Evolutionary conservation across 2,329 filamentous ascomycete species (phyloP).

Genomic region (Fusarium setosum): DNA sequence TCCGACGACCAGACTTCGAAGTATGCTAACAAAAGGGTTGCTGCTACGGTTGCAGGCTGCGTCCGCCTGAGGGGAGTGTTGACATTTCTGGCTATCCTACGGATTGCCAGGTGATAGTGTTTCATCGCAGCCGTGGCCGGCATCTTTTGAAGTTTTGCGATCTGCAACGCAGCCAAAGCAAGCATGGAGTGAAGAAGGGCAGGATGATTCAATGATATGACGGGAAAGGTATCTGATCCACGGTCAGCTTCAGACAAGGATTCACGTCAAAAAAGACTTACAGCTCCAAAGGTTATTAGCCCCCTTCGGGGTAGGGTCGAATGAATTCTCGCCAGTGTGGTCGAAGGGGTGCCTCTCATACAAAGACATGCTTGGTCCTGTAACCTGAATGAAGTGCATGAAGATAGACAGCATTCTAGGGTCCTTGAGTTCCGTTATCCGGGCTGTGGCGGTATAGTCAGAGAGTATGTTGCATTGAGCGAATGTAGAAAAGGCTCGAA

Average conservation of each 20-base stretch:
- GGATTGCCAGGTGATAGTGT: conserved; percentile 89
- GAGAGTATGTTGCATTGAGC: conserved; percentile 65
- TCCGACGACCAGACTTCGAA: conserved; percentile 97
- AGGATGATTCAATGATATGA: conserved; percentile 86
- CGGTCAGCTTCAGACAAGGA: conserved; percentile 33
- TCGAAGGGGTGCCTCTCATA: conserved; percentile 87
- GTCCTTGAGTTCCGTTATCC: conserved; percentile 81
- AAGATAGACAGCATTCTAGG: conserved; percentile 85
- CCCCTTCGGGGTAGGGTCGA: conserved; percentile 69
- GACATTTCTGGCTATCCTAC: conserved; percentile 81
- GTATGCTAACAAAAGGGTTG: conserved; percentile 86
- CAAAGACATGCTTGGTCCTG: conserved; percentile 85
- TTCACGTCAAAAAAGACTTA: conserved; percentile 49
- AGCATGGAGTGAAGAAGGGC: conserved; percentile 91
- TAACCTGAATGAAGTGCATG: conserved; percentile 91
- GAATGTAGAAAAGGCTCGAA: conserved; percentile 62
- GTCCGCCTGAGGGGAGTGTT: conserved; percentile 75
- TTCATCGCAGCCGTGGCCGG: conserved; percentile 85
- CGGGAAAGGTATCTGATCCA: conserved; percentile 77
- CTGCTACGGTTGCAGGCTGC: conserved; percentile 86
- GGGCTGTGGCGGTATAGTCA: conserved; percentile 73
- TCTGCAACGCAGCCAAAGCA: conserved; percentile 86
- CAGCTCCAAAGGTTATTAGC: conserved; percentile 75
- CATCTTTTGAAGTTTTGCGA: conserved; percentile 81
- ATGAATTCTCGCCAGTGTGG: conserved; percentile 68